Evolutionary conservation across 805 yeast genomes (phyloP), one percentile per base, ranked within the genome.

Genomic region (Hanseniaspora nectarophila): DNA sequence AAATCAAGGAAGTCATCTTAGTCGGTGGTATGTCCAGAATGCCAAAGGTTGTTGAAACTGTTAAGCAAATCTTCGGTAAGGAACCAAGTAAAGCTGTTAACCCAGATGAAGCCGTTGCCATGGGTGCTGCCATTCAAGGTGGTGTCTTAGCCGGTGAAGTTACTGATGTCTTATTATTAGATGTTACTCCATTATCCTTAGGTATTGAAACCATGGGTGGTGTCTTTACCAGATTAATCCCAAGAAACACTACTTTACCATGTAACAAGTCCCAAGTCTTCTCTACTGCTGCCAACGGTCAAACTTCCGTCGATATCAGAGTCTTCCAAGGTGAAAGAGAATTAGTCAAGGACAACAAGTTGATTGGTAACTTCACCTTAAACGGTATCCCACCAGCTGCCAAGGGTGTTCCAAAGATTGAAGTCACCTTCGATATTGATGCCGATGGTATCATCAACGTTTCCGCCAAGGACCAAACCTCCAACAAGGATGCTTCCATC

Each of bases 281-380:
- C 83, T 86, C 95, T 52, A 87, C 96, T 63, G 95, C 95, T 58
- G 88, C 95, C 59, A 84, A 90, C 62, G 95, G 95, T 69, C 96
- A 87, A 77, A 87, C 95, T 59, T 84, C 95, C 63, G 95, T 87
- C 62, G 95, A 87, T 76, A 88, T 88, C 74, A 83, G 96, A 75
- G 97, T 88, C 56, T 89, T 86, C 95, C 96, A 88, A 77, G 97
- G 97, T 77, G 97, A 88, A 79, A 85, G 97, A 78, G 96, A 88
- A 75, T 81, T 89, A 67, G 95, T 90, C 65, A 84, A 95, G 75
- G 97, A 88, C 78, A 88, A 88, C 85, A 88, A 89, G 76, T 79
- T 89, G 69, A 85, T 88, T 69, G 97, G 97, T 72, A 88, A 89
- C 85, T 88, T 88, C 74, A 88, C 95, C 57, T 78, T 88, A 64